Percentiles rank a stretch among this genome's conserved stretches.
Evolutionary conservation across 257 asterid species (phyloP).

Genomic region (Jaltomata sinuosa): DNA sequence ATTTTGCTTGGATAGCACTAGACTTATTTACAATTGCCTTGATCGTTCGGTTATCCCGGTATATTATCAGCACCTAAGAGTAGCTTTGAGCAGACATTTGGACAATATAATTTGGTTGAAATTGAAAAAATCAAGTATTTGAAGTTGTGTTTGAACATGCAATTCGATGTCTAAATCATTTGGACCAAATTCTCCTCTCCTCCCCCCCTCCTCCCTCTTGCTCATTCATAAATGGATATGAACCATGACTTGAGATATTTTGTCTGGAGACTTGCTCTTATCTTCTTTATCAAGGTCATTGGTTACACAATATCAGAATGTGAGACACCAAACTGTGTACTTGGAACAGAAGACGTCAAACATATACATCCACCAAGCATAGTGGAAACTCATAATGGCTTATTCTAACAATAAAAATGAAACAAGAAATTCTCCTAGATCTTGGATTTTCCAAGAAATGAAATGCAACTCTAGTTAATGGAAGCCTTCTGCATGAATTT

Average conservation of each 20-base stretch:
- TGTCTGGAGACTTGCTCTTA: neutral
- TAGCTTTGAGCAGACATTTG: neutral
- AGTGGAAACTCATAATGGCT: neutral
- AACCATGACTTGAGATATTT: neutral
- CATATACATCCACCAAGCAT: neutral
- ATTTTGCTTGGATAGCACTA: neutral
- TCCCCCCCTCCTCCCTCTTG: neutral
- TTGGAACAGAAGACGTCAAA: neutral
- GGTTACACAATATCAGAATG: neutral
- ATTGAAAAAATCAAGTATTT: neutral
- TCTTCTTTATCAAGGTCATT: neutral
- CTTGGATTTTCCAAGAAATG: neutral
- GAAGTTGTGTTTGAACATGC: neutral
- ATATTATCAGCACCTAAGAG: neutral
- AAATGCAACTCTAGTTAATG: neutral
- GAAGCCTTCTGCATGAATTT: neutral
- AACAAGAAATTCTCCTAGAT: neutral
- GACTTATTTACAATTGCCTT: neutral
- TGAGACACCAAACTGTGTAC: neutral
- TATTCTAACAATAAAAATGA: neutral
- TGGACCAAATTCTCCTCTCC: neutral
- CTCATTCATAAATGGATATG: neutral
- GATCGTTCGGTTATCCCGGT: neutral
- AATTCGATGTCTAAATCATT: neutral
- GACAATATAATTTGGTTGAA: neutral